Conservation (phyloP, 2,329 filamentous ascomycete species). For the Paecilomyces formosus region DNA sequence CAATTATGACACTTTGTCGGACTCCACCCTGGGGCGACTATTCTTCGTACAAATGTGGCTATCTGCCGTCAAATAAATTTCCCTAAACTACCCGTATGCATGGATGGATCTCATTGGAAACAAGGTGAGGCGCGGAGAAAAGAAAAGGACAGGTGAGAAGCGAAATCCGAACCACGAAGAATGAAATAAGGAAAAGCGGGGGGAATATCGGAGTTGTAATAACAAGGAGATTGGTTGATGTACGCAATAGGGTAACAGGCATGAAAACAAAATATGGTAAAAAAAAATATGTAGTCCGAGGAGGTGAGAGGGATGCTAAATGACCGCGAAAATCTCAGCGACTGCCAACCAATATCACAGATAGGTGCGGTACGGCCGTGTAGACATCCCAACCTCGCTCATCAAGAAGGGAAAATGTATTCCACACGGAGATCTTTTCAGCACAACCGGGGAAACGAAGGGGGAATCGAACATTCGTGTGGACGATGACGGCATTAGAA, state of each 20-base stretch:
- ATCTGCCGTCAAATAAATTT: background rate
- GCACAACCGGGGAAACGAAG: slow-evolving; percentile 23
- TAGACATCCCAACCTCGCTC: slow-evolving; percentile 14
- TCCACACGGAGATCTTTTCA: slow-evolving; percentile 21
- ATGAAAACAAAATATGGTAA: background rate
- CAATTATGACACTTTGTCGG: slow-evolving; percentile 1
- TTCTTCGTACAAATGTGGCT: background rate
- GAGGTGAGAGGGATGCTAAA: background rate
- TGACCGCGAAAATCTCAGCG: background rate
- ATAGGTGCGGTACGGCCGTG: slow-evolving; percentile 21
- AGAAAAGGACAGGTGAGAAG: slow-evolving; percentile 1
- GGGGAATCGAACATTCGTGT: slow-evolving; percentile 33
- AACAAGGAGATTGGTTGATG: slow-evolving; percentile 1
- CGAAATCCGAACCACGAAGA: background rate
- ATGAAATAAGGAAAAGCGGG: slow-evolving; percentile 1
- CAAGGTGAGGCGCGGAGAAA: background rate
- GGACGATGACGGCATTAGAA: slow-evolving; percentile 28
- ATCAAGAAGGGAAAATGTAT: slow-evolving; percentile 13
- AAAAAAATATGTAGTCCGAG: background rate
- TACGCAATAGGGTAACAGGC: slow-evolving; percentile 1
- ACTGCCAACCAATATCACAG: slow-evolving; percentile 8
- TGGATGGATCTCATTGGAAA: slow-evolving; percentile 3
- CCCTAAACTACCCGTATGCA: slow-evolving; percentile 6
- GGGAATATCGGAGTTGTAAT: slow-evolving; percentile 4
- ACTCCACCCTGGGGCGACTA: background rate